These are phyloP conservation scores for Prototheca wickerhamii DNA, from an alignment of 163 green algal genomes.

Conservation along the genomic window DNA sequence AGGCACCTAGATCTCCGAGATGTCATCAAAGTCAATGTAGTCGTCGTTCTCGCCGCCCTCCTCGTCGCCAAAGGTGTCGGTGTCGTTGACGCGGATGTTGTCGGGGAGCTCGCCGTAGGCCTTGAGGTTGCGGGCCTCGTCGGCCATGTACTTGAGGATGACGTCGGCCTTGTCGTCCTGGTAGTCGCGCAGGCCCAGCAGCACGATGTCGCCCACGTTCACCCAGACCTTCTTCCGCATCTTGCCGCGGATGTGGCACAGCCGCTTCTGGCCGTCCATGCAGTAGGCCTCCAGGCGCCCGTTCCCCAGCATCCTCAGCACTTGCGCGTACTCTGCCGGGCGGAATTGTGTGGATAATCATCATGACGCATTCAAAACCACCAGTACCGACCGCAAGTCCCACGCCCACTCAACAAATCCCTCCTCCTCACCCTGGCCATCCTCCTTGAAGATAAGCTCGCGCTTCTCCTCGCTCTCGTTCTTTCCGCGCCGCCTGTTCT, in stretches of 20 bases:
- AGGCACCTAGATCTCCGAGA: constrained; percentile 10
- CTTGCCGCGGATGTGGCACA: constrained; percentile 99
- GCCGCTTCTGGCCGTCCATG: constrained; percentile 94
- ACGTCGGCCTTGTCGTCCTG: constrained; percentile 90
- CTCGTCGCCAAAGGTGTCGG: constrained; percentile 71
- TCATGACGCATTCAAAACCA: not conserved
- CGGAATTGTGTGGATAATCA: not conserved
- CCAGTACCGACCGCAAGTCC: too few relatives aligned
- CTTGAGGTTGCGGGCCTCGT: constrained; percentile 90
- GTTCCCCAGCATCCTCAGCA: constrained; percentile 98
- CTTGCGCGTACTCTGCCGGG: constrained; percentile 83
- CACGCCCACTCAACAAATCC: too few relatives aligned
- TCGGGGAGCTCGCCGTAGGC: constrained; percentile 97
- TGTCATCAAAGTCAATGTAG: constrained; percentile 90
- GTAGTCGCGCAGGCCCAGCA: constrained; percentile 95
- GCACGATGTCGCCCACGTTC: constrained; percentile 87
- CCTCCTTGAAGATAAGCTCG: constrained; percentile 99
- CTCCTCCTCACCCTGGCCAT: constrained; percentile 74
- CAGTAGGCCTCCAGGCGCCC: constrained; percentile 93
- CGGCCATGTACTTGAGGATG: constrained; percentile 94
- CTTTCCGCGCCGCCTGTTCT: constrained; percentile 89
- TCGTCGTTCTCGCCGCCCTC: constrained; percentile 67
- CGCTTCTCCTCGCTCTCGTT: constrained; percentile 98
- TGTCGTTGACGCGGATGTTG: constrained; percentile 95
- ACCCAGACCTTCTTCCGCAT: constrained; percentile 98